Base-by-base conservation (phyloP, 495 filamentous ascomycete genomes). In the Talaromyces trachyspermus region DNA sequence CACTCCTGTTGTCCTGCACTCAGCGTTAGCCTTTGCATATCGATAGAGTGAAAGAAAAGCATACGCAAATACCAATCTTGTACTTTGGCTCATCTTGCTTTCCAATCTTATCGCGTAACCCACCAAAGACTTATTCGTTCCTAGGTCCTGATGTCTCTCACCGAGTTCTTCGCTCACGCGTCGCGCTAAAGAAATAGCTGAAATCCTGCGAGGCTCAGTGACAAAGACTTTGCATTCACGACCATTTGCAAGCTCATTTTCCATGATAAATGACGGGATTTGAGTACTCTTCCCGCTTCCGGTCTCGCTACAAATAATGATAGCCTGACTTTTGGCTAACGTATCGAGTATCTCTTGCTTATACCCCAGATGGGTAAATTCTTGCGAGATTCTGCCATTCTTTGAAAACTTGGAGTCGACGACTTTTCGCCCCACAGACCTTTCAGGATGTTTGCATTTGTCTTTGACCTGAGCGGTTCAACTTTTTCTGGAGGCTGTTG, bases 221-320 rank as follows among this genome's bases (percentile, higher is more conserved):
- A 90, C 94, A 61, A 90, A 96, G 14, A 98, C 81, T 59, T 91
- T 96, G 67, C 90, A 96, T 11, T 75, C 67, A 29, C 80, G 85
- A 6, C 89, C 89, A 36, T 81, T 71, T 10, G 79, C 78, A 52
- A 98, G 76, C 55, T 95, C 84, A 51, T 94, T 77, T 55, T 98
- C 92, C 1, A 98, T 68, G 15, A 98, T 79, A 60, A 88, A 98
- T 2, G 89, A 81, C 19, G 92, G 92, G 4, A 95, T 85, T 60
- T 98, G 92, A 0, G 92, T 98, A 67, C 89, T 95, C 71, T 98
- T 98, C 45, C 92, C 92, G 65, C 80, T 95, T 57, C 92, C 92
- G 11, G 92, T 98, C 66, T 97, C 92, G 54, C 91, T 91, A 58
- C 89, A 95, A 25, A 96, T 76, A 46, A 97, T 95, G 5, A 91